Conservation (phyloP, 1,284 basidiomycete species). For the Schizophyllum commune region DNA sequence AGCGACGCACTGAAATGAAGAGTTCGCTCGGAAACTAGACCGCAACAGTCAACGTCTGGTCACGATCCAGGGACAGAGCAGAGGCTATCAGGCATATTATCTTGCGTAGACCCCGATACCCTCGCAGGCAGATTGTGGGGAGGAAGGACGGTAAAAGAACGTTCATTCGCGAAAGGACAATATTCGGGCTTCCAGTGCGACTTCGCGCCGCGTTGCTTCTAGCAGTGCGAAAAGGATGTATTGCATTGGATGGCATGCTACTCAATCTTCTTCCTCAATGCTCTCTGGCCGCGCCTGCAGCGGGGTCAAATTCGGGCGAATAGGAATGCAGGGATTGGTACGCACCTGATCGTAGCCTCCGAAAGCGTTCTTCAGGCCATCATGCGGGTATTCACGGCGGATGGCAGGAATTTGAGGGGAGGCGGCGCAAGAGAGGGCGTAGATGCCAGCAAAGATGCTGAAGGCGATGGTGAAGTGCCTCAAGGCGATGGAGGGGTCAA, state of each 20-base stretch:
- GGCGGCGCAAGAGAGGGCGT: conserved; percentile 35
- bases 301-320: background rate
- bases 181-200: too few relatives aligned
- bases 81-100: too few relatives aligned
- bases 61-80: too few relatives aligned
- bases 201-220: too few relatives aligned
- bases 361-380: conserved; percentile 63
- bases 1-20: too few relatives aligned
- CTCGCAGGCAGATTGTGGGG: too few relatives aligned
- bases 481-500: conserved; percentile 50
- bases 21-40: too few relatives aligned
- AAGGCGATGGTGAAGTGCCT: conserved; percentile 57
- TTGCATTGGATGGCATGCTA: background rate
- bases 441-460: conserved; percentile 25
- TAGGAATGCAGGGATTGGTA: conserved; percentile 1
- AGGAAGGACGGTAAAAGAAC: too few relatives aligned
- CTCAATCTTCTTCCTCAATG: background rate
- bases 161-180: too few relatives aligned
- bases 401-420: conserved; percentile 59
- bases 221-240: too few relatives aligned
- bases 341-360: conserved; percentile 72
- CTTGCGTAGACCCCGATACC: too few relatives aligned
- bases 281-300: background rate
- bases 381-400: conserved; percentile 65
- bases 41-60: too few relatives aligned